phyloP scores from a whole-genome alignment of 192 early-diverging fungal genomes.

The Gonapodya prolifera region DNA sequence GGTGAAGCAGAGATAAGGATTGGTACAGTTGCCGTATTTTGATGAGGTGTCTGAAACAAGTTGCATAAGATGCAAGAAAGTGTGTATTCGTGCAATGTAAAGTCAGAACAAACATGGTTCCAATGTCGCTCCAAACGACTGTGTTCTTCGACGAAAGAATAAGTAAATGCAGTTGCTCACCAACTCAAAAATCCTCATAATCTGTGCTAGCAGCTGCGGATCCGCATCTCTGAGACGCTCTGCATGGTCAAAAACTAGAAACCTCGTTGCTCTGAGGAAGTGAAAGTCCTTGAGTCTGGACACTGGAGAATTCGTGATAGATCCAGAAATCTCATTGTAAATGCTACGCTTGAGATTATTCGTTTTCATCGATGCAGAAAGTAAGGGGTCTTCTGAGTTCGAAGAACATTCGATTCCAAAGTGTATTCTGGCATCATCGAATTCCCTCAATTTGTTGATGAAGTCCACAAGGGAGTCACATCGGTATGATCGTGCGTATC shows the following conservation, averaged over 20 bases:
- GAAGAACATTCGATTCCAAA: too few species aligned
- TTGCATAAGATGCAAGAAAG: too few species aligned
- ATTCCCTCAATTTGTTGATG: not conserved
- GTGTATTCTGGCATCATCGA: not conserved
- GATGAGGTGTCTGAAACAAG: constrained; percentile 33
- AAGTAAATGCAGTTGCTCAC: constrained; percentile 20
- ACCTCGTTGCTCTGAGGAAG: constrained; percentile 4
- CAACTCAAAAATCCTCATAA: constrained; percentile 60
- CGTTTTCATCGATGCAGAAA: too few species aligned
- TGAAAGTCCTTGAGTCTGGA: too few species aligned
- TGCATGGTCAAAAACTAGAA: constrained; percentile 63
- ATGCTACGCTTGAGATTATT: too few species aligned
- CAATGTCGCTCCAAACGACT: constrained; percentile 6
- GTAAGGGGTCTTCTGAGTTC: too few species aligned
- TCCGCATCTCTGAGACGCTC: constrained; percentile 63
- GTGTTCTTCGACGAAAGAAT: not conserved
- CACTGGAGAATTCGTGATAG: not conserved
- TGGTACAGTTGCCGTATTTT: constrained; percentile 47
- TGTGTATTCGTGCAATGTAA: too few species aligned
- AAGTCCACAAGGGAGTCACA: not conserved
- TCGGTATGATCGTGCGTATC: not conserved
- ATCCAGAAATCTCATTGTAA: too few species aligned
- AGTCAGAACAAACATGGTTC: too few species aligned
- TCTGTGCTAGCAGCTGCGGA: constrained; percentile 46
- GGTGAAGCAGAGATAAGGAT: constrained; percentile 36